These are phyloP conservation scores for Aspergillus sp. DNA, from an alignment of 2,329 filamentous ascomycete genomes.

Conservation along the genomic window DNA sequence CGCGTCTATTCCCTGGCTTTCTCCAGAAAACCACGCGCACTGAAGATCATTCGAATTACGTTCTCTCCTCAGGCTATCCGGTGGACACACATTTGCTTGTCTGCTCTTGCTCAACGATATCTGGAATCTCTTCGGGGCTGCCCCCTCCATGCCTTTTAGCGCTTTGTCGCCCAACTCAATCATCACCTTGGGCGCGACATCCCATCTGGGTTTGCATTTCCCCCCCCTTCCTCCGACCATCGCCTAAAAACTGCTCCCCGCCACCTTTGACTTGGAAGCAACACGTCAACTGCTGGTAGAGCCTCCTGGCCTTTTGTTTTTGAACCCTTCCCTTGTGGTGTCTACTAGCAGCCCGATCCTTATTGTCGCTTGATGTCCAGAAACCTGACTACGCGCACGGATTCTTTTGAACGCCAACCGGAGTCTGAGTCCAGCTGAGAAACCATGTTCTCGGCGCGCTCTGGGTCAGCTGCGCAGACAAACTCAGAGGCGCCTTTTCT, in stretches of 20 bases:
- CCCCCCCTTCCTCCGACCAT: neutral
- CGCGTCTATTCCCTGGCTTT: slow-evolving; percentile 7
- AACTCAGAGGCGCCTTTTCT: slow-evolving; percentile 56
- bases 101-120: neutral
- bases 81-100: neutral
- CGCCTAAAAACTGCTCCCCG: neutral
- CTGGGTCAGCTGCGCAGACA: slow-evolving; percentile 55
- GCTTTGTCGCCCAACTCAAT: slow-evolving; percentile 26
- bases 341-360: neutral
- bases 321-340: neutral
- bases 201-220: slow-evolving; percentile 4
- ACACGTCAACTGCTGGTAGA: neutral
- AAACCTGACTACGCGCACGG: neutral
- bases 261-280: neutral
- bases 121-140: slow-evolving; percentile 1
- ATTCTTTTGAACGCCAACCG: neutral
- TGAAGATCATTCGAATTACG: neutral
- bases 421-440: neutral
- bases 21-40: neutral
- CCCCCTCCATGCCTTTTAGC: slow-evolving; percentile 21
- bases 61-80: neutral
- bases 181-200: slow-evolving; percentile 20
- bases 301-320: neutral
- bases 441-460: slow-evolving; percentile 42
- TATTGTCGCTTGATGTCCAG: neutral